These are phyloP conservation scores for Xerocomus amazonicus DNA, from an alignment of 1,284 basidiomycete genomes.

Conservation along the genomic window DNA sequence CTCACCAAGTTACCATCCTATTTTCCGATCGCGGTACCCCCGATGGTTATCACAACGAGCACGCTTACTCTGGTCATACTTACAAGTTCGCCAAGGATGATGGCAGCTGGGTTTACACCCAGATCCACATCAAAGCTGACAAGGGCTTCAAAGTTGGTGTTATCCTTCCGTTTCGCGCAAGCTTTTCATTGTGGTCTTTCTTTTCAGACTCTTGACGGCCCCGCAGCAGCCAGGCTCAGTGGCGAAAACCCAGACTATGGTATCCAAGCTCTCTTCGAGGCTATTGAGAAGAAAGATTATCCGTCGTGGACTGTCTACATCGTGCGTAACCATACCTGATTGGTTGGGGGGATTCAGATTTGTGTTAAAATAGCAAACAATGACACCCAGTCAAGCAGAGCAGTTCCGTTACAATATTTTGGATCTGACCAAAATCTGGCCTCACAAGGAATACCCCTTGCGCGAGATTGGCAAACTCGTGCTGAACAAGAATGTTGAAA, in stretches of 20 bases:
- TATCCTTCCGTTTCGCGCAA: background rate
- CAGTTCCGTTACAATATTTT: conserved; percentile 84
- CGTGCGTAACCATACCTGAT: conserved; percentile 36
- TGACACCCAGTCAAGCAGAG: conserved; percentile 89
- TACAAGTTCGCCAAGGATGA: conserved; percentile 84
- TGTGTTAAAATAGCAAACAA: conserved; percentile 62
- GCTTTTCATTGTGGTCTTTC: background rate
- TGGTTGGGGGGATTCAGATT: background rate
- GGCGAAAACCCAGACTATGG: conserved; percentile 83
- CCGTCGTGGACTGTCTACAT: conserved; percentile 80
- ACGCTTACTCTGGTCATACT: conserved; percentile 94
- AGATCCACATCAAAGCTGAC: conserved; percentile 77
- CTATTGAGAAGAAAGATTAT: conserved; percentile 74
- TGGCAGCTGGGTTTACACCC: conserved; percentile 79
- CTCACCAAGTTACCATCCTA: conserved; percentile 88
- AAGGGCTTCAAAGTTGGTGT: conserved; percentile 67
- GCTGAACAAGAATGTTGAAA: conserved; percentile 81
- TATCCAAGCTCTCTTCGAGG: conserved; percentile 72
- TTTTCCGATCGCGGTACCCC: conserved; percentile 93
- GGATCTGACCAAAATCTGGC: conserved; percentile 90
- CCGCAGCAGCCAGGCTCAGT: conserved; percentile 51
- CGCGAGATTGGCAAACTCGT: conserved; percentile 83
- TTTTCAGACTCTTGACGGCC: conserved; percentile 57
- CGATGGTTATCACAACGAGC: conserved; percentile 76
- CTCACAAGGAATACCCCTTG: conserved; percentile 82